Base-by-base conservation (phyloP, 805 yeast species). In the Zygosaccharomyces gambellarensis region DNA sequence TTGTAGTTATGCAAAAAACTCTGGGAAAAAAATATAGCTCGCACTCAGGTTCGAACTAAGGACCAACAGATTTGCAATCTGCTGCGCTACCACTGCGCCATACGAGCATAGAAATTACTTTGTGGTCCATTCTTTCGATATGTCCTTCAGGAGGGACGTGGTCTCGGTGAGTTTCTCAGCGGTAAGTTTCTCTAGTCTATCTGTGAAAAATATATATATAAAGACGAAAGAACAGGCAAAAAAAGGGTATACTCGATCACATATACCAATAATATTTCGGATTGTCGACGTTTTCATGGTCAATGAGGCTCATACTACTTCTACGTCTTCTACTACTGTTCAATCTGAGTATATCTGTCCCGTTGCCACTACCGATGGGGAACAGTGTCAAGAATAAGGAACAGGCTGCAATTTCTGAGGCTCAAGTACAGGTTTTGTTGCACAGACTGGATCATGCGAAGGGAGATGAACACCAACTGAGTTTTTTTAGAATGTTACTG, bases 41-140 rank as follows among this genome's bases (percentile, higher is more conserved):
- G 84, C 83, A 78, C 88, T 84, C 95, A 84, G 96, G 82, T 69
- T 87, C 83, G 96, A 87, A 87, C 95, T 84, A 81, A 84, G 90
- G 94, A 87, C 96, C 95, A 85, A 83, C 87, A 85, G 95, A 87
- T 86, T 87, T 87, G 95, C 95, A 87, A 87, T 87, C 95, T 84
- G 88, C 90, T 85, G 94, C 95, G 90, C 92, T 87, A 86, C 95
- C 94, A 83, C 94, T 87, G 90, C 90, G 94, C 95, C 90, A 87
- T 77, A 78, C 83, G 75, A 78, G 82, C 85, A 58, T 45, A 30
- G 27, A 56, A 21, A 21, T 34, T 45, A 12, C 5, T 12, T 5
- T 14, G 27, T 21, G 25, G 17, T 4, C 7, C 1, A 3, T 4
- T 11, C n/a, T 36, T 36, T 10, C 2, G 17, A 23, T 36, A 12